These are phyloP conservation scores for Pholiota conissans DNA, from an alignment of 768 basidiomycete genomes.

Conservation along the genomic window DNA sequence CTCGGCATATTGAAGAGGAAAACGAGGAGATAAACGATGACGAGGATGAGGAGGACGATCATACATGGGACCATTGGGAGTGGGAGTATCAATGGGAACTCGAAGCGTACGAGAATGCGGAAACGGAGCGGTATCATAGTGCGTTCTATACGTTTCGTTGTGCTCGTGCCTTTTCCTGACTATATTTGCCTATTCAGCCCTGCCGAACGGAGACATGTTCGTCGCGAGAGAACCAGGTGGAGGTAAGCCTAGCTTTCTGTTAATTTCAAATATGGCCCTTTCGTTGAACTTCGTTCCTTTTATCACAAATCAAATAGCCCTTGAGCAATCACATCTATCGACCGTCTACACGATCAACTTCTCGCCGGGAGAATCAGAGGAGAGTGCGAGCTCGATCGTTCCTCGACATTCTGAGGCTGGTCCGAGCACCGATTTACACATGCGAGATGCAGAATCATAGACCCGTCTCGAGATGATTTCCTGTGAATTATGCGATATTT, in stretches of 20 bases:
- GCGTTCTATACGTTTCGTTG: background rate
- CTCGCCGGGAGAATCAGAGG: background rate
- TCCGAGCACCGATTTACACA: too few species aligned
- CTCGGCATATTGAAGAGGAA: background rate
- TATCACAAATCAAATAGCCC: too few species aligned
- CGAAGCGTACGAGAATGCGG: slow-evolving; percentile 8
- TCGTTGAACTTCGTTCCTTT: background rate
- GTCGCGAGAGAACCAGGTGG: slow-evolving; percentile 8
- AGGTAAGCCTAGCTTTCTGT: background rate
- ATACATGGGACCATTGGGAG: slow-evolving; percentile 9
- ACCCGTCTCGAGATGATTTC: too few species aligned
- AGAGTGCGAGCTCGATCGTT: background rate
- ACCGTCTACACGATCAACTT: slow-evolving; percentile 16
- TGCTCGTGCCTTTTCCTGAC: background rate
- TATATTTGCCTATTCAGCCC: slow-evolving; percentile 2
- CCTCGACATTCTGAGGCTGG: too few species aligned
- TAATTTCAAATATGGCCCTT: background rate
- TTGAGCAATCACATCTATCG: slow-evolving; percentile 12
- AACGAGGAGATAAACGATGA: background rate
- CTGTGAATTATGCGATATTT: too few species aligned
- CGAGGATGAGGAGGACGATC: background rate
- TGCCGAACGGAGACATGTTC: slow-evolving; percentile 16
- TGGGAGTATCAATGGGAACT: slow-evolving; percentile 13
- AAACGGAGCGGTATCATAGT: slow-evolving; percentile 15
- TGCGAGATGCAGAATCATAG: too few species aligned